Evolutionary conservation across 2,329 filamentous ascomycete species (phyloP).

Genomic region (Chaetomium globosum): DNA sequence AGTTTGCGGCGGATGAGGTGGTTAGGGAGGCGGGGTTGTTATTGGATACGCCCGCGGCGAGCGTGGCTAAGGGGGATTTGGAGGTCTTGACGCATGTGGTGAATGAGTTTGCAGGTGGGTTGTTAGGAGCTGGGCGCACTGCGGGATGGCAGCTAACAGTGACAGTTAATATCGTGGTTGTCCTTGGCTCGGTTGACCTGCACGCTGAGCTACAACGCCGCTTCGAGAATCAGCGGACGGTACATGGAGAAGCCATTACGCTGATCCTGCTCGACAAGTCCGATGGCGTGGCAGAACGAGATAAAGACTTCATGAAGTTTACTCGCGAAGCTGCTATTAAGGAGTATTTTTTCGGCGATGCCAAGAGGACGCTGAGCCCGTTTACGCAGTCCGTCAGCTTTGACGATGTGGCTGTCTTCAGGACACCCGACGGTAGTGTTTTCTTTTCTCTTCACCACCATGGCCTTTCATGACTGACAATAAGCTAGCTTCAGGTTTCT

Average conservation of each 20-base stretch:
- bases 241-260: conserved; percentile 67
- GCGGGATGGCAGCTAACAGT: conserved; percentile 29
- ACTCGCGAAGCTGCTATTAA: conserved; percentile 76
- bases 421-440: conserved; percentile 60
- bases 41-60: conserved; percentile 76
- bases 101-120: conserved; percentile 56
- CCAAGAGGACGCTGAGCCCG: conserved; percentile 76
- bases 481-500: conserved; percentile 28
- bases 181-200: conserved; percentile 77
- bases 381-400: conserved; percentile 85
- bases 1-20: conserved; percentile 73
- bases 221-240: conserved; percentile 61
- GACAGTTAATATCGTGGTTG: conserved; percentile 74
- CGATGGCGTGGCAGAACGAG: conserved; percentile 78
- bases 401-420: conserved; percentile 72
- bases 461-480: conserved; percentile 8
- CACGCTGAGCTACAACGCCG: conserved; percentile 73
- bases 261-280: conserved; percentile 82
- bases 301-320: conserved; percentile 72
- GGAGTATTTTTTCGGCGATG: conserved; percentile 91
- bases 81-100: conserved; percentile 79
- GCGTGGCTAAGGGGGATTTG: conserved; percentile 53
- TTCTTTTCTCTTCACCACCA: neutral
- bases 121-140: neutral
- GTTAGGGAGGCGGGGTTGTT: conserved; percentile 77